Evolutionary conservation across 1,284 basidiomycete genomes (phyloP).

Genomic region (Inonotus obliquus): DNA sequence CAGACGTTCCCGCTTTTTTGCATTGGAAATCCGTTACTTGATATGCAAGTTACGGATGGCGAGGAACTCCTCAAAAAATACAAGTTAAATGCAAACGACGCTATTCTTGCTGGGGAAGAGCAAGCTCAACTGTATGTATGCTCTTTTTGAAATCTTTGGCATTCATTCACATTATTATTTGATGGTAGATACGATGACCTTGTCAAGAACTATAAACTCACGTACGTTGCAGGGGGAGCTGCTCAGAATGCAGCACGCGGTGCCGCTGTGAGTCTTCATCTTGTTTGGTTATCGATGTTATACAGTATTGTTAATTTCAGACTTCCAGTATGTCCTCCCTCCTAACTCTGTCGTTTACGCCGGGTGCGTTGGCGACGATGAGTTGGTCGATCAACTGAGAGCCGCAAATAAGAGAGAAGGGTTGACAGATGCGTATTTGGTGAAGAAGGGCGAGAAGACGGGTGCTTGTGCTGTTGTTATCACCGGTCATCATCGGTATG

Average conservation of each 20-base stretch:
- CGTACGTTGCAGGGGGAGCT: constrained; percentile 96
- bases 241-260: constrained; percentile 96
- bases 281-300: background rate
- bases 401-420: constrained; percentile 95
- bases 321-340: constrained; percentile 79
- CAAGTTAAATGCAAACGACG: constrained; percentile 91
- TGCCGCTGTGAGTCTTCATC: constrained; percentile 73
- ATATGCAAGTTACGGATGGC: constrained; percentile 83
- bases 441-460: constrained; percentile 83
- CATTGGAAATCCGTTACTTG: constrained; percentile 87
- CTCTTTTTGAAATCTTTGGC: too few relatives aligned
- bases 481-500: constrained; percentile 86
- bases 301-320: background rate
- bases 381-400: constrained; percentile 85
- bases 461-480: constrained; percentile 97
- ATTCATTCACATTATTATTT: too few relatives aligned
- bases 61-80: constrained; percentile 89
- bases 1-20: constrained; percentile 59
- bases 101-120: constrained; percentile 90
- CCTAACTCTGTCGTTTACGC: constrained; percentile 91
- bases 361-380: constrained; percentile 92
- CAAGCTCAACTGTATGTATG: constrained; percentile 82
- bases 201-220: constrained; percentile 71
- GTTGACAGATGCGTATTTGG: constrained; percentile 85
- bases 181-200: constrained; percentile 93